phyloP scores from a whole-genome alignment of 345 rosid species.

The Populus tremula region DNA sequence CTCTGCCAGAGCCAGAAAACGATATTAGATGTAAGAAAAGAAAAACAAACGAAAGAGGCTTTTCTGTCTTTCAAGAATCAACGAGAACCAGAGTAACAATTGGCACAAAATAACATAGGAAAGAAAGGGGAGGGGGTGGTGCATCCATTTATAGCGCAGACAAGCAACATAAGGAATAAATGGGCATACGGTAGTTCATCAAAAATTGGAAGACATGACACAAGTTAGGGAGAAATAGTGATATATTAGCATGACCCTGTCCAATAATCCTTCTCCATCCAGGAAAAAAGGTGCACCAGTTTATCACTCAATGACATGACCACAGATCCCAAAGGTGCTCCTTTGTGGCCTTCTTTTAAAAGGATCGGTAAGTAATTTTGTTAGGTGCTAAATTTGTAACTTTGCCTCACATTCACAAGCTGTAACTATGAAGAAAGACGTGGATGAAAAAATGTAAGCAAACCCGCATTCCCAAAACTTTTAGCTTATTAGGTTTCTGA shows the following conservation, averaged over 20 bases:
- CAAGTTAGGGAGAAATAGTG: not conserved
- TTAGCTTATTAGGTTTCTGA: not conserved
- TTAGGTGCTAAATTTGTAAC: not conserved
- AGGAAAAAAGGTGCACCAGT: not conserved
- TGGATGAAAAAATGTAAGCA: not conserved
- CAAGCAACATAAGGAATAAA: not conserved
- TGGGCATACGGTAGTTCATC: not conserved
- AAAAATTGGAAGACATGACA: not conserved
- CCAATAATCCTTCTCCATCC: not conserved
- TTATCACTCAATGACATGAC: not conserved
- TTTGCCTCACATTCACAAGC: not conserved
- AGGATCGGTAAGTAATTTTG: not conserved
- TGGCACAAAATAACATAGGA: not conserved
- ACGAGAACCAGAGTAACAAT: not conserved
- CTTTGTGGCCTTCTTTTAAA: not conserved
- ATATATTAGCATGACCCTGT: not conserved
- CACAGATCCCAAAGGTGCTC: not conserved
- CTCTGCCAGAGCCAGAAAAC: constrained; percentile 33
- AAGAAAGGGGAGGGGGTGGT: not conserved
- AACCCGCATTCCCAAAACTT: not conserved
- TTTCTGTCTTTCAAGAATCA: constrained; percentile 2
- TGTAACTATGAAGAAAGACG: not conserved
- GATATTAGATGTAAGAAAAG: not conserved
- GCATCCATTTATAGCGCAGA: not conserved
- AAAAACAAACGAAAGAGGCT: not conserved